Evolutionary conservation across 2,329 filamentous ascomycete genomes (phyloP), one percentile per base, ranked within the genome.

Genomic region (Hypoxylon rubiginosum): DNA sequence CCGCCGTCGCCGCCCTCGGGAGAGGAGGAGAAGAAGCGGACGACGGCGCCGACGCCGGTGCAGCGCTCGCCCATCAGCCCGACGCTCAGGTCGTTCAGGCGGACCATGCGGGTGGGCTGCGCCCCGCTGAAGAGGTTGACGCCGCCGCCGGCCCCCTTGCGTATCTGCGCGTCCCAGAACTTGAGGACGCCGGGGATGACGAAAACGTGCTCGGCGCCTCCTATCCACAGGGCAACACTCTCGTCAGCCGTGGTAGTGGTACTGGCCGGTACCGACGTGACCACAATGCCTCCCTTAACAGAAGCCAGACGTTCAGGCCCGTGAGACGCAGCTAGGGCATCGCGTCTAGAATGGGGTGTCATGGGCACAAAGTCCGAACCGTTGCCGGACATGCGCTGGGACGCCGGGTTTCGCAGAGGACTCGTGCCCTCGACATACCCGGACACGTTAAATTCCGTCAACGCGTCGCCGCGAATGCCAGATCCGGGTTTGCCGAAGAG

Each of bases 351-450:
- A 66, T 88, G 86, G 0, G 88, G 88, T 1, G 88, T 90, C 87
- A 90, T 88, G 9, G 88, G 88, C 9, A 86, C 86, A 67, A 90
- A 89, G 36, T 87, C 87, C 15, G 81, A 80, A 48, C 75, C 72
- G 19, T 75, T 64, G 67, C 78, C 71, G 7, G 73, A 70, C 2
- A 75, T 75, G 76, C 79, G 79, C 55, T 79, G 80, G 9, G 78
- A 75, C 4, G 73, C 74, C 4, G 80, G 76, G 55, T 80, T 82
- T n/a, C 86, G 84, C 45, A 89, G 76, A 1, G 85, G 84, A 59
- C 84, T 84, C 1, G 86, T 87, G 19, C 87, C 87, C 65, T 91
- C 88, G 1, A 91, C 81, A 58, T 86, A 88, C 1, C 89, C 89
- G 2, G 83, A 84, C 0, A 84, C 81, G 62, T 82, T 86, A 70